phyloP scores from a whole-genome alignment of 192 early-diverging fungal genomes.

The Coemansia sp. region DNA sequence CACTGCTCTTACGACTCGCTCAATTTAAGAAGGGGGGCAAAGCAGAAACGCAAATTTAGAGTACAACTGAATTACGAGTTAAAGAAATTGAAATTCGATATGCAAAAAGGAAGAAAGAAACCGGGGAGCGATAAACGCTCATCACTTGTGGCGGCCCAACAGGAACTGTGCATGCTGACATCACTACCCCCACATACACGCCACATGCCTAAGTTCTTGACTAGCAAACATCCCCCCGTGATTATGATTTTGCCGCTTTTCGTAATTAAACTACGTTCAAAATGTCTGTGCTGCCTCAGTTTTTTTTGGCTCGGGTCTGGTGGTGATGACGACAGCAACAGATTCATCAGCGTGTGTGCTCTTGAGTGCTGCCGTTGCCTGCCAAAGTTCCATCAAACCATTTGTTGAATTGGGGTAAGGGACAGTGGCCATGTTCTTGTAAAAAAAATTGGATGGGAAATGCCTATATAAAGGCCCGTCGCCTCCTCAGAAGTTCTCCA shows the following conservation, averaged over 20 bases:
- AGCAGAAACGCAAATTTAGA: not conserved
- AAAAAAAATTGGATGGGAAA: no score
- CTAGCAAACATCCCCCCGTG: not conserved
- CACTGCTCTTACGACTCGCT: not conserved
- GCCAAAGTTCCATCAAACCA: not conserved
- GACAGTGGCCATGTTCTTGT: no score
- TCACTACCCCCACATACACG: not conserved
- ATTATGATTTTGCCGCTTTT: not conserved
- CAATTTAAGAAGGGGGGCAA: not conserved
- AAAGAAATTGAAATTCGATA: conserved; percentile 3
- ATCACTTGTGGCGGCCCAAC: not conserved
- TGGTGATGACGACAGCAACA: not conserved
- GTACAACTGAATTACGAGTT: not conserved
- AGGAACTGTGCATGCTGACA: not conserved
- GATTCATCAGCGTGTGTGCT: not conserved
- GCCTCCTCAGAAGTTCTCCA: no score
- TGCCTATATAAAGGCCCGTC: no score
- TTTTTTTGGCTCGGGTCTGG: not conserved
- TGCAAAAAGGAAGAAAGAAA: not conserved
- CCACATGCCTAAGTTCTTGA: not conserved
- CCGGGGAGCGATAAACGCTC: not conserved
- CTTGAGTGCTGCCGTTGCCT: not conserved
- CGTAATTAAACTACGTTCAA: not conserved
- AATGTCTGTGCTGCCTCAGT: not conserved
- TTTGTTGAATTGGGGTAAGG: not conserved